Evolutionary conservation across 805 yeast genomes (phyloP).

Genomic region (Suhomyces canberraensis): DNA sequence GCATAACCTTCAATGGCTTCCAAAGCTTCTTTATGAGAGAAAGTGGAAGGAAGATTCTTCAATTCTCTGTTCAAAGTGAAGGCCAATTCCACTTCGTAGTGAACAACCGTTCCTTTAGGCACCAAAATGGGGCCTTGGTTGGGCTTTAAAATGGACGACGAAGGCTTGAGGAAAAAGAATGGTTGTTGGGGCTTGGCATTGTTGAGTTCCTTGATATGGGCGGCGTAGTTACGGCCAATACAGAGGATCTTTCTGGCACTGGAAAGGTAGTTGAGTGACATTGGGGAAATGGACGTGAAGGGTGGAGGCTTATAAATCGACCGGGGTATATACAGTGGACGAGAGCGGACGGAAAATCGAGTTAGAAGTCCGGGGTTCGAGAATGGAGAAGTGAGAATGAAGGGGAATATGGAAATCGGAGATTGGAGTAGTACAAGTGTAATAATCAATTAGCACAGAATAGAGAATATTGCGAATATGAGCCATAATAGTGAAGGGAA

Average conservation of each 20-base stretch:
- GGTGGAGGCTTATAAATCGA: no score
- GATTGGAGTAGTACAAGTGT: no score
- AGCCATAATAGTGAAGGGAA: no score
- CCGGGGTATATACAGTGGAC: no score
- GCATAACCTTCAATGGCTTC: conserved; percentile 85
- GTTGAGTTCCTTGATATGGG: conserved; percentile 87
- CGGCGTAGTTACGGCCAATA: conserved; percentile 96
- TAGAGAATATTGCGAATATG: no score
- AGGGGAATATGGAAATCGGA: no score
- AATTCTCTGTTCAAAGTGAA: conserved; percentile 63
- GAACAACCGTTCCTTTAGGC: conserved; percentile 77
- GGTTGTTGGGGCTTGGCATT: conserved; percentile 82
- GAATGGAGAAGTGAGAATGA: no score
- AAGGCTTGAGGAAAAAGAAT: conserved; percentile 88
- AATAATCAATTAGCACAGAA: no score
- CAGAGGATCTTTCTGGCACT: conserved; percentile 79
- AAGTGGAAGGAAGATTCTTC: conserved; percentile 56
- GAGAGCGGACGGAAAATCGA: no score
- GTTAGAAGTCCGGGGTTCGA: no score
- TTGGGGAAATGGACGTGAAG: conserved; percentile 7
- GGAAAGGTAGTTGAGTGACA: conserved; percentile 47
- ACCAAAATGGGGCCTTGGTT: conserved; percentile 72
- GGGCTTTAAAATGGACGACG: conserved; percentile 63
- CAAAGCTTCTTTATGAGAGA: conserved; percentile 64
- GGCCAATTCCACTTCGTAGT: conserved; percentile 93